Evolutionary conservation across 306 rosid species (phyloP).

Genomic region (Fragaria ananassa): DNA sequence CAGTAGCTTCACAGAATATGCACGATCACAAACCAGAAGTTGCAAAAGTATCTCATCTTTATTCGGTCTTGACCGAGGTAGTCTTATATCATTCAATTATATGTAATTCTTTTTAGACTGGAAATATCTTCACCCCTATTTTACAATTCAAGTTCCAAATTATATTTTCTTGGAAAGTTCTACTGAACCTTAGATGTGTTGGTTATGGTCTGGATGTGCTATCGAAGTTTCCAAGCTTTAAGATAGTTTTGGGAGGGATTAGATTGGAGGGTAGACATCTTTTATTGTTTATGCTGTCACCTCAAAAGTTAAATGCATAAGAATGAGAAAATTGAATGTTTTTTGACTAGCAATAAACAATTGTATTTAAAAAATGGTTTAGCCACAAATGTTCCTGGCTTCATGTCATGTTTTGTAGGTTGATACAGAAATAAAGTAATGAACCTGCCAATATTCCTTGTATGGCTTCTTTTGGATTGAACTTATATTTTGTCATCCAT

Average conservation of each 20-base stretch:
- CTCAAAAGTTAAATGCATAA: neutral
- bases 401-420: neutral
- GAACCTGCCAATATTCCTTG: neutral
- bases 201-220: neutral
- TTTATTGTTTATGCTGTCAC: neutral
- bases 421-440: neutral
- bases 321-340: neutral
- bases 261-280: neutral
- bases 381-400: neutral
- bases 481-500: neutral
- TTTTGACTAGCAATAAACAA: neutral
- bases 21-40: constrained; percentile 49
- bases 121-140: neutral
- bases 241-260: neutral
- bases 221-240: neutral
- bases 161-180: neutral
- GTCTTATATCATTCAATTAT: neutral
- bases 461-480: neutral
- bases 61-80: constrained; percentile 68
- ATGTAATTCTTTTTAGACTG: neutral
- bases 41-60: constrained; percentile 61
- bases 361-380: neutral
- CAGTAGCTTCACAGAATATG: constrained; percentile 27
- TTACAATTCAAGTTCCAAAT: neutral
- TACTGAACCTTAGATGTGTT: neutral